Base-by-base conservation (phyloP, 495 filamentous ascomycete genomes). In the Lophiostoma macrostomum region DNA sequence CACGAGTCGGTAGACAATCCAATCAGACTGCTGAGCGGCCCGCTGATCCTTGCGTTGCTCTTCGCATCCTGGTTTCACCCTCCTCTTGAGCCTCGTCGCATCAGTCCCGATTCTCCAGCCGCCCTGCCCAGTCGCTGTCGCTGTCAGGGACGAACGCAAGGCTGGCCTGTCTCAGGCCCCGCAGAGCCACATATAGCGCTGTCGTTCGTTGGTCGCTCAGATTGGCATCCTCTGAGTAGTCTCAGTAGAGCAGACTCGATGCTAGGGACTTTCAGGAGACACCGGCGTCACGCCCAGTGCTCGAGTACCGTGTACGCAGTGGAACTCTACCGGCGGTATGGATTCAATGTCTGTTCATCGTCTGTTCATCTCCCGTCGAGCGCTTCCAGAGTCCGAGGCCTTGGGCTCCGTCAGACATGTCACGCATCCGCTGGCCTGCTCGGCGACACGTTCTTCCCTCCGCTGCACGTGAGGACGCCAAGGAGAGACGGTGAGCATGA, bases 401-500 rank as follows among this genome's bases (percentile, higher is more conserved):
- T n/a, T n/a, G n/a, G n/a, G n/a, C n/a, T n/a, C n/a, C n/a, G n/a
- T n/a, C n/a, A n/a, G n/a, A n/a, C n/a, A n/a, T n/a, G n/a, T n/a
- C n/a, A n/a, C n/a, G n/a, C n/a, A n/a, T n/a, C 18, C 19, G 11
- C 5, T 14, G 39, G 11, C 18, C 29, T 7, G 14, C 13, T 35
- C 47, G 34, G 34, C 7, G 34, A 50, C 7, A 25, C 23, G 47
- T 50, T 39, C 20, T 53, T 34, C 49, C 37, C 3, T 23, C 12
- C 16, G 14, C n/a, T n/a, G n/a, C n/a, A 27, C 25, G 7, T 16
- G 14, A 18, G n/a, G 32, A 22, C 22, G 48, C 48, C 48, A 14
- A 52, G 48, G 7, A 37, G 18, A 25, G 23, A 39, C 48, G 48
- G 46, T 50, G 46, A 44, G 22, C 20, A 8, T n/a, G 39, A n/a